Base-by-base conservation (phyloP, 2,329 filamentous ascomycete genomes). In the Neobulgaria alba region DNA sequence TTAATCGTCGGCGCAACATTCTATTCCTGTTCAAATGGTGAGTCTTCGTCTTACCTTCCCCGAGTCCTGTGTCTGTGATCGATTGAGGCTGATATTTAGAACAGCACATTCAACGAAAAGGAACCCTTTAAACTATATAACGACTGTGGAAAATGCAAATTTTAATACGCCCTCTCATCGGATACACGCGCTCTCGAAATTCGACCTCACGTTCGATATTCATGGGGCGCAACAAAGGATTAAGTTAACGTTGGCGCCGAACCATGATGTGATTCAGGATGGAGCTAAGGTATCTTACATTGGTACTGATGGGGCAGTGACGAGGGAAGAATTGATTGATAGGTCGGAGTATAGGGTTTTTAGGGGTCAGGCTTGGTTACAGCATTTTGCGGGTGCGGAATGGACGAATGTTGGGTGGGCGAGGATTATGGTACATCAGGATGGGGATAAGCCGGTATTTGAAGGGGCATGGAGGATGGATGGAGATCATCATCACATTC, bases 351-450 rank as follows among this genome's bases (percentile, higher is more conserved):
- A 95, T 64, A 84, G 80, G 55, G 81, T 96, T 3, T 98, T 79
- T 69, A 87, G 82, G 61, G 92, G 92, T 29, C 71, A 77, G 18
- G 73, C 86, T 2, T 93, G 82, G 68, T 63, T 88, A 34, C 73
- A 79, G 46, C 72, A 73, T 16, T 66, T 71, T 4, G 72, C 71
- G 38, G 69, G 73, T 18, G 55, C 63, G 7, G 74, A 77, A 50
- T 96, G 88, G 86, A 77, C 77, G 41, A 78, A 82, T 49, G 83
- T 81, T 12, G 92, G 92, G 33, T 95, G 86, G 85, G 86, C 90
- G 32, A 75, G 92, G 43, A 78, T 96, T 47, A 77, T 80, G 35
- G 68, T 98, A 9, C 73, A 77, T 52, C 70, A 72, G 48, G 92
- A 98, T 64, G 92, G 92, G 2, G 62, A 68, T 31, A 59, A 74